phyloP scores from a whole-genome alignment of 768 basidiomycete genomes.

The Boletus rubescentipes region DNA sequence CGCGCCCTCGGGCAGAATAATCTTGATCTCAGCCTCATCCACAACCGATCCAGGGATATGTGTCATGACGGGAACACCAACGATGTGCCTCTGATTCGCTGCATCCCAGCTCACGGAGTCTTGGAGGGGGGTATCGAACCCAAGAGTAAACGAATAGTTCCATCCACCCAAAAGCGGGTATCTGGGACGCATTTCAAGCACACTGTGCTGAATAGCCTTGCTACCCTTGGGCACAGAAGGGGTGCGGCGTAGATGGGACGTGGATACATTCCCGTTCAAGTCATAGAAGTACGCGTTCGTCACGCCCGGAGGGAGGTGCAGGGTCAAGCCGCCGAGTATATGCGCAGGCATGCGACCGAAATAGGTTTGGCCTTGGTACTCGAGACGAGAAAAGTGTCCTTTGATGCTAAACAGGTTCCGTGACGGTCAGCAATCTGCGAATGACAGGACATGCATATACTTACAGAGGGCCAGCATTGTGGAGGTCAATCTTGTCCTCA shows the following conservation, averaged over 20 bases:
- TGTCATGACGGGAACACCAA: constrained; percentile 86
- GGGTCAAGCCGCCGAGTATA: constrained; percentile 66
- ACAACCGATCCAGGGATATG: constrained; percentile 77
- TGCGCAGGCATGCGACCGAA: constrained; percentile 67
- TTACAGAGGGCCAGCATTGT: constrained; percentile 88
- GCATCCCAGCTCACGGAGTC: constrained; percentile 68
- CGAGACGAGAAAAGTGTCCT: constrained; percentile 92
- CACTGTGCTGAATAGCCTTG: constrained; percentile 53
- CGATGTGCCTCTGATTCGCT: constrained; percentile 61
- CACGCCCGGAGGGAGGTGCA: constrained; percentile 82
- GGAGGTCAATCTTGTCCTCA: constrained; percentile 81
- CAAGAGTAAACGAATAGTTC: constrained; percentile 95
- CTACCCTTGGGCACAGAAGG: constrained; percentile 62
- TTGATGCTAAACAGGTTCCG: constrained; percentile 62
- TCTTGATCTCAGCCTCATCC: constrained; percentile 71
- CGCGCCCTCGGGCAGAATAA: constrained; percentile 94
- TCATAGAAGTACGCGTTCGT: constrained; percentile 88
- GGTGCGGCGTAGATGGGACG: constrained; percentile 74
- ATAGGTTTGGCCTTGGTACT: constrained; percentile 76
- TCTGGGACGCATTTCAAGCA: constrained; percentile 82
- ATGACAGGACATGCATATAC: constrained; percentile 30
- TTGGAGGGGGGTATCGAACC: constrained; percentile 87
- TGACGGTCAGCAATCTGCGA: neutral
- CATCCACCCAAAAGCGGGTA: constrained; percentile 96
- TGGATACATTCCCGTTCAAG: constrained; percentile 93